Conservation (phyloP, 2,329 filamentous ascomycete genomes). For the Paecilomyces variotii region DNA sequence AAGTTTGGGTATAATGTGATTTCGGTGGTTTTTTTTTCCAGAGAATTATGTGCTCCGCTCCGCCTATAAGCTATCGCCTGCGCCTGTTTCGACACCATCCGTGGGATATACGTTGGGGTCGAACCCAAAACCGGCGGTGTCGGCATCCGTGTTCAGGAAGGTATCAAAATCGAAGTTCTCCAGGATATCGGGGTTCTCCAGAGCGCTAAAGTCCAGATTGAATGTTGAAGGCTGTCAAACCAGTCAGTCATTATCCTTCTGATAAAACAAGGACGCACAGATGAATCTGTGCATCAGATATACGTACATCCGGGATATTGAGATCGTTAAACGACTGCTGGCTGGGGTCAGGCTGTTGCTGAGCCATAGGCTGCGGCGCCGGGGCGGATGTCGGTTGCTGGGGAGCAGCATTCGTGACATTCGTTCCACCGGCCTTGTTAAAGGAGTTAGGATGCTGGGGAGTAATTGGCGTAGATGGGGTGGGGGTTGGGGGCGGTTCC, state of each 20-base stretch:
- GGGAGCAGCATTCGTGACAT: constrained; percentile 27
- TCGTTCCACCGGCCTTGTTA: constrained; percentile 31
- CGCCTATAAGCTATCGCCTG: constrained; percentile 30
- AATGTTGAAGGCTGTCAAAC: constrained; percentile 13
- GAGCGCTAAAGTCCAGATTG: constrained; percentile 36
- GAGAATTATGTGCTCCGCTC: constrained; percentile 6
- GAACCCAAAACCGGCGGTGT: constrained; percentile 35
- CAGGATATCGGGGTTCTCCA: constrained; percentile 40
- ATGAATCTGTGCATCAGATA: not conserved
- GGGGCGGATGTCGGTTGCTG: constrained; percentile 18
- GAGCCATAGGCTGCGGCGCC: constrained; percentile 20
- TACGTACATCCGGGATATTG: constrained; percentile 31
- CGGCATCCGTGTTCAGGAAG: constrained; percentile 52
- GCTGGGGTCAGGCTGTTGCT: constrained; percentile 25
- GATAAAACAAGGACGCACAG: too few relatives aligned
- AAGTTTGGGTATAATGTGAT: constrained; percentile 11
- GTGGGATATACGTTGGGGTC: constrained; percentile 30
- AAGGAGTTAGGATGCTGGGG: constrained; percentile 40
- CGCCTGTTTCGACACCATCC: constrained; percentile 37
- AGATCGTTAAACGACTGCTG: constrained; percentile 26
- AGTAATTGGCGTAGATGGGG: constrained; percentile 42
- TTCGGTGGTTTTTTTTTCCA: not conserved
- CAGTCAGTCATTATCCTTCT: not conserved
- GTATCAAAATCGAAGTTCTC: constrained; percentile 59
- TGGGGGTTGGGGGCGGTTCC: constrained; percentile 40